These are phyloP conservation scores for Monosporascus cannonballus DNA, from an alignment of 2,329 filamentous ascomycete genomes.

Conservation along the genomic window DNA sequence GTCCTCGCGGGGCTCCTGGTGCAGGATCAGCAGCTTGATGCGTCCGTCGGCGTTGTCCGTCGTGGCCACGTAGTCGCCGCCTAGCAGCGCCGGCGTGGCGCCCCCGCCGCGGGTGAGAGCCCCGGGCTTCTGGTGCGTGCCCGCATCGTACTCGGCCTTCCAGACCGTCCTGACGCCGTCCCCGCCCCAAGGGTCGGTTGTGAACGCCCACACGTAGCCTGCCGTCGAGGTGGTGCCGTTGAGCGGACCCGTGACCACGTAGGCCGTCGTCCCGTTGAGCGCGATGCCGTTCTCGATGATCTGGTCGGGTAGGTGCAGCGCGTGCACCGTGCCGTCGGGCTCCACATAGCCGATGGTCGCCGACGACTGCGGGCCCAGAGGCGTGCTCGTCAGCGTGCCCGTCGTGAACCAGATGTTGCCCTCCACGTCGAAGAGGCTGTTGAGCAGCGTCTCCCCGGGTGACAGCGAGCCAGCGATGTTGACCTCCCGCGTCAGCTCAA, in stretches of 20 bases:
- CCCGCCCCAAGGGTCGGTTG: neutral
- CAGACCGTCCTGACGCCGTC: neutral
- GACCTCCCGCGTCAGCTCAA: neutral
- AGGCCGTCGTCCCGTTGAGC: slow-evolving; percentile 8
- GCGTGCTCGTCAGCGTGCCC: neutral
- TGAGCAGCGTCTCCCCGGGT: slow-evolving; percentile 1
- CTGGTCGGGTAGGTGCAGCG: slow-evolving; percentile 4
- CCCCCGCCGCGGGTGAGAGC: neutral
- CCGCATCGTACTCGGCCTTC: neutral
- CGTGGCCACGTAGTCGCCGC: neutral
- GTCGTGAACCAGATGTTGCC: slow-evolving; percentile 2
- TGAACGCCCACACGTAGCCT: slow-evolving; percentile 6
- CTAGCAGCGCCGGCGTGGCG: neutral
- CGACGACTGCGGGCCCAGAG: neutral
- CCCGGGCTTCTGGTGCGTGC: neutral
- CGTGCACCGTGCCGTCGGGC: neutral
- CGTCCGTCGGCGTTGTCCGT: slow-evolving; percentile 2
- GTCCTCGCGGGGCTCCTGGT: neutral
- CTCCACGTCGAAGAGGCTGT: neutral
- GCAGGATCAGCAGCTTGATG: neutral
- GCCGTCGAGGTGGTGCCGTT: slow-evolving; percentile 1
- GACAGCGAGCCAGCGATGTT: neutral
- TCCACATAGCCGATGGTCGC: slow-evolving; percentile 1
- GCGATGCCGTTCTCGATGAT: slow-evolving; percentile 12
- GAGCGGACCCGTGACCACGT: slow-evolving; percentile 8